These are phyloP conservation scores for Saccharomycopsis synnaedendra DNA, from an alignment of 805 yeast species.

Conservation along the genomic window DNA sequence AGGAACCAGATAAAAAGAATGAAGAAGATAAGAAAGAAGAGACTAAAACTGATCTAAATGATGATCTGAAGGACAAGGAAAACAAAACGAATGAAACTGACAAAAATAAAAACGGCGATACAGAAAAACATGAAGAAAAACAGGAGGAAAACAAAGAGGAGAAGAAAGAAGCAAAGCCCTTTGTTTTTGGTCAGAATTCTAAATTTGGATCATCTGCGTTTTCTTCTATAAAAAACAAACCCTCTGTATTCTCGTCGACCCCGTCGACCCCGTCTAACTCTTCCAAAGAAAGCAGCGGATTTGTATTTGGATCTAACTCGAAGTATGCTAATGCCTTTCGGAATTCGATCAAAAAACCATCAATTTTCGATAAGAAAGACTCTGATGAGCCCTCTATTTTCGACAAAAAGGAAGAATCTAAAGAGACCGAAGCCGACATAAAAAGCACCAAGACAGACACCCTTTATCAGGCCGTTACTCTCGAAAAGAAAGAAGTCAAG, in stretches of 20 bases:
- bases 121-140: background rate
- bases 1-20: conserved; percentile 15
- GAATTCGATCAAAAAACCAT: conserved; percentile 37
- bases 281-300: background rate
- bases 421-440: conserved; percentile 22
- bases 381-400: conserved; percentile 18
- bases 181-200: conserved; percentile 46
- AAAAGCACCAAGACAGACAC: conserved; percentile 15
- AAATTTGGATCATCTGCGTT: conserved; percentile 35
- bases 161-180: conserved; percentile 19
- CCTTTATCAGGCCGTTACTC: conserved; percentile 45
- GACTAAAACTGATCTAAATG: conserved; percentile 10
- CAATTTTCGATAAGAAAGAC: conserved; percentile 37
- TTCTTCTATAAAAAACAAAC: conserved; percentile 22
- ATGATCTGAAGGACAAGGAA: conserved; percentile 2
- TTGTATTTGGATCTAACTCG: conserved; percentile 33
- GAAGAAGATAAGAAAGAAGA: conserved; percentile 1
- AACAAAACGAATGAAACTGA: background rate
- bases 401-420: conserved; percentile 19
- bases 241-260: conserved; percentile 14
- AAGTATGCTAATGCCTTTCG: conserved; percentile 46
- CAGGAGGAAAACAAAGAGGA: conserved; percentile 1
- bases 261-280: conserved; percentile 16
- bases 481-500: conserved; percentile 45
- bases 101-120: conserved; percentile 3